Conservation (phyloP, 305 asterid genomes). For the Fraxinus velutina region DNA sequence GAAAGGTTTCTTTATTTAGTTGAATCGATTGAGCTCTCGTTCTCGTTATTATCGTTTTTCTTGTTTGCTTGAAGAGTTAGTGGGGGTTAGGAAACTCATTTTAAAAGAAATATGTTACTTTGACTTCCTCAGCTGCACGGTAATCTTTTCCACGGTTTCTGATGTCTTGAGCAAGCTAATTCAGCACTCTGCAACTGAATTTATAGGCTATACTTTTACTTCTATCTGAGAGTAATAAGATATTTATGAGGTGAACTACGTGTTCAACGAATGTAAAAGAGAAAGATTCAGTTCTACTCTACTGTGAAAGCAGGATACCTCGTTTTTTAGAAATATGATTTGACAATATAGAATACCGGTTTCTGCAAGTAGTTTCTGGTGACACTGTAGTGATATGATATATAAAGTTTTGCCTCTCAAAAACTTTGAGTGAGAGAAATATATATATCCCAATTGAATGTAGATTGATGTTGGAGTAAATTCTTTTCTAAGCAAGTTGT, state of each 20-base stretch:
- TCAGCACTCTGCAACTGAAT: background rate
- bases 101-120: background rate
- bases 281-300: background rate
- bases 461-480: background rate
- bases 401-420: background rate
- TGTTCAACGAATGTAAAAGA: background rate
- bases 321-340: background rate
- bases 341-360: background rate
- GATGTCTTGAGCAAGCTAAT: background rate
- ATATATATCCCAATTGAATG: background rate
- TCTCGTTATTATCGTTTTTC: background rate
- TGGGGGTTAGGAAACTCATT: background rate
- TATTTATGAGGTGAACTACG: background rate
- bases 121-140: background rate
- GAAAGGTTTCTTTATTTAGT: background rate
- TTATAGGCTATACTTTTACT: background rate
- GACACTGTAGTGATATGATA: background rate
- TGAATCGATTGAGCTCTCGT: background rate
- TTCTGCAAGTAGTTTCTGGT: background rate
- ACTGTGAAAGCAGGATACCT: background rate
- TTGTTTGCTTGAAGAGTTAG: background rate
- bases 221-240: background rate
- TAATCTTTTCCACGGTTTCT: background rate
- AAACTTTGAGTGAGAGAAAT: background rate
- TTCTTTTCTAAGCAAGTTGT: background rate